A percentile compares a stretch with the other conserved stretches of the same genome.
Evolutionary conservation across 495 filamentous ascomycete genomes (phyloP).

Genomic region (Podospora pseudoanserina): DNA sequence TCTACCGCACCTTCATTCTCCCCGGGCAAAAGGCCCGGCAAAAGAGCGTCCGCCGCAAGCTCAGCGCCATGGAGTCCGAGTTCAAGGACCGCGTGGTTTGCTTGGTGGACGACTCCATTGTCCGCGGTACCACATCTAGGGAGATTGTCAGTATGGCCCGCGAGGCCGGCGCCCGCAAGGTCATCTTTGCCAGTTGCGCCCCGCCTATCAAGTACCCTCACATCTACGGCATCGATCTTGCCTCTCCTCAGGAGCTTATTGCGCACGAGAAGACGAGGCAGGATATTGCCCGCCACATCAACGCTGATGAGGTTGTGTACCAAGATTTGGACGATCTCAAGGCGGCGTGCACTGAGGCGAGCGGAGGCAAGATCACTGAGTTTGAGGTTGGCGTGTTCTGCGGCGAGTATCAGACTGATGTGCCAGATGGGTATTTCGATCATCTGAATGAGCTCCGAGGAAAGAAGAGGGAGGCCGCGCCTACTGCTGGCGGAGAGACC

Average conservation of each 20-base stretch:
- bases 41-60: constrained; percentile 71
- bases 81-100: constrained; percentile 82
- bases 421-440: constrained; percentile 79
- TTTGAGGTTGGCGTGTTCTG: constrained; percentile 98
- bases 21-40: constrained; percentile 80
- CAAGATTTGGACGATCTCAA: constrained; percentile 82
- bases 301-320: constrained; percentile 89
- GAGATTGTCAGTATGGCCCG: constrained; percentile 94
- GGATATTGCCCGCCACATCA: constrained; percentile 75
- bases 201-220: constrained; percentile 72
- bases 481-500: background rate
- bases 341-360: constrained; percentile 70
- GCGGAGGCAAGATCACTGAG: constrained; percentile 48
- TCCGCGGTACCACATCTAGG: constrained; percentile 83
- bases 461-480: constrained; percentile 53
- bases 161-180: constrained; percentile 85
- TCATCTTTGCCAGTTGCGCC: constrained; percentile 84
- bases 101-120: constrained; percentile 90
- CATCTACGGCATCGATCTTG: constrained; percentile 86
- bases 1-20: constrained; percentile 96
- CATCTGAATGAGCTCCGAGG: constrained; percentile 75
- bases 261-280: constrained; percentile 69
- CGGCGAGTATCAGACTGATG: constrained; percentile 82
- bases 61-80: constrained; percentile 82
- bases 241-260: constrained; percentile 76